Evolutionary conservation across 164 flowering plant genomes (phyloP), one percentile per base, ranked within the genome.

Genomic region (Sextonia rubra): DNA sequence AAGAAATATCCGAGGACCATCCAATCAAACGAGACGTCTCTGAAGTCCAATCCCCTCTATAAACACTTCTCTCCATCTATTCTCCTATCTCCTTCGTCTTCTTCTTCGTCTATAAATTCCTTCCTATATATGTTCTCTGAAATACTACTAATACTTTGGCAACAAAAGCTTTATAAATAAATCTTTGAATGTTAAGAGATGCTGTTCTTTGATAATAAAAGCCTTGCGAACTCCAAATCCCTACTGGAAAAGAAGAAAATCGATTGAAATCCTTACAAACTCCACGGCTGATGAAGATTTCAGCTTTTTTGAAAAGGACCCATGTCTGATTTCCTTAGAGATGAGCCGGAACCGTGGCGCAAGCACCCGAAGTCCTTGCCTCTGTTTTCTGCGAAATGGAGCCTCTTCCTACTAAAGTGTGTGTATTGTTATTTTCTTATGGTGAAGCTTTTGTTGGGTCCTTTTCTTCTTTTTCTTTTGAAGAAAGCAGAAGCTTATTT

Each of bases 401-500:
- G 24, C 48, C 69, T 11, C 52, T 37, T 66, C 37, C 14, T 44
- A 12, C 20, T 44, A 11, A 66, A 66, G 49, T 52, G 20, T 15
- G 17, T 52, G 17, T 52, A 44, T 66, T 66, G n/a, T 66, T 37
- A 0, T 37, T 66, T 64, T 12, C 14, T 20, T 20, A 27, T 64
- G 18, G 3, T 37, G 49, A n/a, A 44, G 69, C 69, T 66, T 66
- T 66, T 66, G 48, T 7, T 20, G 25, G 12, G 69, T 66, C 69
- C 27, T 66, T 68, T 47, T 68, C 58, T 14, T 68, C 60, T 68
- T 68, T 68, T 68, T 17, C 60, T 49, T 30, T 68, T 48, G 58
- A 12, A 24, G 60, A 68, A 49, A 68, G 70, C 58, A 68, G 70
- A 68, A 68, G 70, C 70, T 47, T 68, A 68, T 22, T 68, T 68